Evolutionary conservation across 140 eudicot genomes (phyloP).

Genomic region (Ambrosia hybrid): DNA sequence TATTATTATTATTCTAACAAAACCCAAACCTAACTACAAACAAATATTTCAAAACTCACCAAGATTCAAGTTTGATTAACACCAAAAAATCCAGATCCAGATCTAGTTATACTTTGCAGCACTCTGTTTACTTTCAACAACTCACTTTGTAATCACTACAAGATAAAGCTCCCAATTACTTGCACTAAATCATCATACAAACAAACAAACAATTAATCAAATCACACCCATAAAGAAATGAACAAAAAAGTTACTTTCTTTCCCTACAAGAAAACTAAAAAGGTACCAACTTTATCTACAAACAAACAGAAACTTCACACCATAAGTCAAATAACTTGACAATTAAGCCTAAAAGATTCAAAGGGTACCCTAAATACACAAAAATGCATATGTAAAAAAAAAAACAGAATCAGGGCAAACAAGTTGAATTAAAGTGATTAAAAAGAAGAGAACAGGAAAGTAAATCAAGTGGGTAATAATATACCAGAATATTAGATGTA

Average conservation of each 20-base stretch:
- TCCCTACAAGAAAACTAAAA: background rate
- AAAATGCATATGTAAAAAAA: constrained; percentile 12
- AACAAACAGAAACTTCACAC: too few species aligned
- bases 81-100: too few species aligned
- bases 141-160: background rate
- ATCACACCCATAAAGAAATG: background rate
- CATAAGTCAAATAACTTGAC: background rate
- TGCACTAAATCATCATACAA: background rate
- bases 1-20: too few species aligned
- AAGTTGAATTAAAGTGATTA: constrained; percentile 2
- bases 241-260: background rate
- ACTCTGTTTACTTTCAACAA: background rate
- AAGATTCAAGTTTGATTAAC: too few species aligned
- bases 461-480: constrained; percentile 1
- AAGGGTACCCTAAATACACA: too few species aligned
- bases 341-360: too few species aligned
- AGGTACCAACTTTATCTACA: background rate
- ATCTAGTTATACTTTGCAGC: background rate
- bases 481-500: constrained; percentile 15
- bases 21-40: too few species aligned
- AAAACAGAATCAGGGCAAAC: background rate
- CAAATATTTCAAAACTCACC: too few species aligned
- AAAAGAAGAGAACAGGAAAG: background rate
- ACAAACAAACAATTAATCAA: constrained; percentile 1
- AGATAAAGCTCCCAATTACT: background rate